Base-by-base conservation (phyloP, 768 basidiomycete species). In the Ramaria sp. region DNA sequence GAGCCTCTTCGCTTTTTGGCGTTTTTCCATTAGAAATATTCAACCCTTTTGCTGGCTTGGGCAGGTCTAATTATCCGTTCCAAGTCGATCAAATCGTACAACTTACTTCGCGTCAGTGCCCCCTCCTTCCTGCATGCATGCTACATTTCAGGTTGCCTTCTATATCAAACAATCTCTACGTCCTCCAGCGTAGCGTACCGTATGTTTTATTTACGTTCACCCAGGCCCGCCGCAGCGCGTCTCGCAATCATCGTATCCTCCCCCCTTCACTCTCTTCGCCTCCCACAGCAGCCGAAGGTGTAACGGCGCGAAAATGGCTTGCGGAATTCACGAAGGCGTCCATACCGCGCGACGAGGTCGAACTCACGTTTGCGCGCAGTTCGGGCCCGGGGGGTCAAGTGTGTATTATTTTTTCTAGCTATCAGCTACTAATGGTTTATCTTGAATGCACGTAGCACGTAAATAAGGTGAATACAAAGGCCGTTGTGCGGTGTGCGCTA, bases 341-440 rank as follows among this genome's bases (percentile, higher is more conserved):
- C 3, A 76, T 86, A 38, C 81, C 81, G 0, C 79, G 70, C 59
- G 68, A 69, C 34, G 48, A 75, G 19, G 85, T 88, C 0, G 78
- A 84, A 42, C 61, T 91, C 24, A 73, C 78, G 0, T 91, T 88
- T 63, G 79, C 87, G 5, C 74, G 88, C 52, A 91, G 88, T 62
- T 89, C 88, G 3, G 89, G 89, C 22, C 89, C 89, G 6, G 89
- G 89, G 37, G 89, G 89, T 15, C 88, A 90, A 78, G 88, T 87
- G 49, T 42, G 46, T 27, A 27, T 27, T 2, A 2, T 27, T 2
- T 27, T 27, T 27, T 27, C 27, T 27, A 5, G 27, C n/a, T 27
- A 5, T 2, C 5, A 27, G 27, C 27, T 27, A 5, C 27, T 27
- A 27, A 27, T 27, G 27, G 27, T 27, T 27, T 2, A 27, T 27